Conservation (phyloP, 441 rosid species). For the Flueggea neowawraea region DNA sequence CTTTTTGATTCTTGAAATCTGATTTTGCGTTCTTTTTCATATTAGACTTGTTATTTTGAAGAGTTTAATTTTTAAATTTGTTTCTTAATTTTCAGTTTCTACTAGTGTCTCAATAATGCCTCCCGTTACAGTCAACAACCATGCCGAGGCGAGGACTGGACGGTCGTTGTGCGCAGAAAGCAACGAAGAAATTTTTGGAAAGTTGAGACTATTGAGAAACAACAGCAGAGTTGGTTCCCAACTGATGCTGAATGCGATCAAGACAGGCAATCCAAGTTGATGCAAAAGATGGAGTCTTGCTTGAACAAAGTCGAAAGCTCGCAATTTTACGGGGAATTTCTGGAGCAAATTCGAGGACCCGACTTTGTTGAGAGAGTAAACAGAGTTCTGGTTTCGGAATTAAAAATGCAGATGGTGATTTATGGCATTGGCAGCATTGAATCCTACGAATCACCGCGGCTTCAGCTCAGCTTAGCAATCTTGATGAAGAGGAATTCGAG, state of each 20-base stretch:
- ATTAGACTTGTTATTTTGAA: no score
- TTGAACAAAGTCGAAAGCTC: slow-evolving; percentile 50
- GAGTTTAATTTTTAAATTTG: no score
- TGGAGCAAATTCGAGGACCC: slow-evolving; percentile 55
- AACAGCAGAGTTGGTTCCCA: slow-evolving; percentile 45
- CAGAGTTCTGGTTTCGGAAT: slow-evolving; percentile 51
- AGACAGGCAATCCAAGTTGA: slow-evolving; percentile 43
- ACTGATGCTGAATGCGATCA: slow-evolving; percentile 42
- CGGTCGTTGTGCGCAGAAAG: slow-evolving; percentile 55
- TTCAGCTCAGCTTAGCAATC: slow-evolving; percentile 72
- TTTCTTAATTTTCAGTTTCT: no score
- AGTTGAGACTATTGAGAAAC: slow-evolving; percentile 21
- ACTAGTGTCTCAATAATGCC: slow-evolving; percentile 22
- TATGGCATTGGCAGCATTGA: slow-evolving; percentile 91
- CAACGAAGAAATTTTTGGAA: slow-evolving; percentile 29
- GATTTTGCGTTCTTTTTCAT: no score
- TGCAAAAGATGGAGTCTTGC: slow-evolving; percentile 46
- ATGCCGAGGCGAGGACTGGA: slow-evolving; percentile 58
- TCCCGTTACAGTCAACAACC: slow-evolving; percentile 23
- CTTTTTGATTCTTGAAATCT: no score
- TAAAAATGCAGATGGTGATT: slow-evolving; percentile 53
- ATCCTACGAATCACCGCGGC: slow-evolving; percentile 61
- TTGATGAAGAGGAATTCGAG: slow-evolving; percentile 63
- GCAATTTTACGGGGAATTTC: slow-evolving; percentile 40
- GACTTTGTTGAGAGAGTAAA: slow-evolving; percentile 33